phyloP scores from a whole-genome alignment of 2,329 filamentous ascomycete species.

The Aspergillus ibericus region DNA sequence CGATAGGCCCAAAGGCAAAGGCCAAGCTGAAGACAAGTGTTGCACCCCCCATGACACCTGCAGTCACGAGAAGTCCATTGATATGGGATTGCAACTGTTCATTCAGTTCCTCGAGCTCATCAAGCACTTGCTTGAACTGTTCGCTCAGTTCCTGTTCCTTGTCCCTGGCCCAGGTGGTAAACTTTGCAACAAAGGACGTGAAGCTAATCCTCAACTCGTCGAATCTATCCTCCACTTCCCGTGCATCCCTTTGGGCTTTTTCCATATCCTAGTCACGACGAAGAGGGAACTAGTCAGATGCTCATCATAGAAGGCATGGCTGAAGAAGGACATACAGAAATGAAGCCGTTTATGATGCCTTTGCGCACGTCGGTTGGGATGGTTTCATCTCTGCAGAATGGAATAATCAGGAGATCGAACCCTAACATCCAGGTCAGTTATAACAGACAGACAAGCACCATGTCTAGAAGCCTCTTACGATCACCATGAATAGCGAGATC shows the following conservation, averaged over 20 bases:
- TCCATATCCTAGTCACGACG: neutral
- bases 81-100: neutral
- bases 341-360: neutral
- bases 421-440: neutral
- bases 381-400: neutral
- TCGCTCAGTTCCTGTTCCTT: neutral
- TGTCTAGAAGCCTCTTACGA: too few species aligned
- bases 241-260: neutral
- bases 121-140: neutral
- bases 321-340: neutral
- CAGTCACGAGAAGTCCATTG: too few species aligned
- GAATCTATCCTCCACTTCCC: neutral
- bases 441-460: neutral
- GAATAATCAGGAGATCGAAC: neutral
- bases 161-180: conserved; percentile 1
- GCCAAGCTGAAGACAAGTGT: too few species aligned
- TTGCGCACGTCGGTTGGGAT: neutral
- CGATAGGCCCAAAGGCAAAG: too few species aligned
- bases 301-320: neutral
- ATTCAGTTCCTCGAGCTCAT: neutral
- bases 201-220: neutral
- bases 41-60: too few species aligned
- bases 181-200: neutral
- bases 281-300: neutral
- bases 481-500: neutral